Percentiles rank a stretch among this genome's conserved stretches.
Evolutionary conservation across 2,329 filamentous ascomycete species (phyloP).

Genomic region (Diaporthe sp.): DNA sequence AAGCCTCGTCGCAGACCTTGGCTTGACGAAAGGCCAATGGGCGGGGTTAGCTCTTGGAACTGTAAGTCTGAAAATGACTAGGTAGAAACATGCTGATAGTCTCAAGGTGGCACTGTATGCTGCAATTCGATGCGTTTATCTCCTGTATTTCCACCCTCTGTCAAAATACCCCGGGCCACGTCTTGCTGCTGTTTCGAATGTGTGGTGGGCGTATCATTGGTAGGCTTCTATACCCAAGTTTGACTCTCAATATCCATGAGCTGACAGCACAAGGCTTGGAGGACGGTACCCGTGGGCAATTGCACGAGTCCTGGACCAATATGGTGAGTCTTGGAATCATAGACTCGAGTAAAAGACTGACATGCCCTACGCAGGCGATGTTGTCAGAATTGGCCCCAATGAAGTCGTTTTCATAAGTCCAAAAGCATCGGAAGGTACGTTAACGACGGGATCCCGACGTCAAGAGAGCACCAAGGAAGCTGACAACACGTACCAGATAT

Average conservation of each 20-base stretch:
- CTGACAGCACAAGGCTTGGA: constrained; percentile 3
- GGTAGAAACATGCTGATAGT: not conserved
- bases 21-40: not conserved
- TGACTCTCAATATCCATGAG: too few relatives aligned
- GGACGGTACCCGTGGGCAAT: constrained; percentile 25
- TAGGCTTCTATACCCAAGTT: not conserved
- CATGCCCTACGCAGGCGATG: not conserved
- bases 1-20: not conserved
- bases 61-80: not conserved
- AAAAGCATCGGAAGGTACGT: constrained; percentile 12
- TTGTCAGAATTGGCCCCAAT: constrained; percentile 27
- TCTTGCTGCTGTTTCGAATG: constrained; percentile 17
- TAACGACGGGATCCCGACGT: not conserved
- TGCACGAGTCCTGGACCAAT: not conserved
- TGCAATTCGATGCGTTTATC: not conserved
- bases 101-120: constrained; percentile 4
- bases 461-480: not conserved
- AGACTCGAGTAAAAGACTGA: not conserved
- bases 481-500: not conserved
- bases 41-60: not conserved
- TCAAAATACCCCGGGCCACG: constrained; percentile 23
- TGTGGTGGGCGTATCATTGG: constrained; percentile 32
- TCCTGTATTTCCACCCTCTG: constrained; percentile 18
- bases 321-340: not conserved
- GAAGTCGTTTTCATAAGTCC: constrained; percentile 28